Evolutionary conservation across 2,329 filamentous ascomycete species (phyloP).

Genomic region (Fusarium phyllophilum): DNA sequence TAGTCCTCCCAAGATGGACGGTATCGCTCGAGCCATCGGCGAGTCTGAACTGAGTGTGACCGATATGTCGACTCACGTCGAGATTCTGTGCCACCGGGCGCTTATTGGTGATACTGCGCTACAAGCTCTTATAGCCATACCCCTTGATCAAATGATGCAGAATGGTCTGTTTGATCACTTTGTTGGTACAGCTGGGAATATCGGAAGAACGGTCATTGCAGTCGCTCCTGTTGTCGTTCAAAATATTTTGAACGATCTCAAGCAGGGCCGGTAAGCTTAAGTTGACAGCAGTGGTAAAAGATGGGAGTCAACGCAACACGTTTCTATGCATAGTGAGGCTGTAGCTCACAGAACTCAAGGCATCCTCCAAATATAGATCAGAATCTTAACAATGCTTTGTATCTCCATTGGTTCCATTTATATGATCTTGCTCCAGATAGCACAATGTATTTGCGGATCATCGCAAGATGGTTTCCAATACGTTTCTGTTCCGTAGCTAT

Average conservation of each 20-base stretch:
- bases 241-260: background rate
- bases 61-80: background rate
- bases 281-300: accelerated
- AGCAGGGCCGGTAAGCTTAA: accelerated
- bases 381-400: background rate
- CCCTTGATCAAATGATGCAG: background rate
- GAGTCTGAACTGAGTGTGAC: background rate
- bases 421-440: background rate
- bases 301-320: accelerated
- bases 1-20: accelerated
- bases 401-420: background rate
- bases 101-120: background rate
- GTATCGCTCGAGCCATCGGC: background rate
- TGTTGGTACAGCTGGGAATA: accelerated
- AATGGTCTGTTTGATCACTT: background rate
- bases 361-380: background rate
- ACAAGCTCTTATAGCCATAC: background rate
- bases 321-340: accelerated
- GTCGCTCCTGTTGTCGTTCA: background rate
- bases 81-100: background rate
- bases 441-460: background rate
- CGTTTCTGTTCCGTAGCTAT: accelerated
- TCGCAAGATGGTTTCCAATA: no score
- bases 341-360: background rate
- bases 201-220: background rate